Evolutionary conservation across 2,329 filamentous ascomycete genomes (phyloP), one percentile per base, ranked within the genome.

Genomic region (Calonectria ilicicola): DNA sequence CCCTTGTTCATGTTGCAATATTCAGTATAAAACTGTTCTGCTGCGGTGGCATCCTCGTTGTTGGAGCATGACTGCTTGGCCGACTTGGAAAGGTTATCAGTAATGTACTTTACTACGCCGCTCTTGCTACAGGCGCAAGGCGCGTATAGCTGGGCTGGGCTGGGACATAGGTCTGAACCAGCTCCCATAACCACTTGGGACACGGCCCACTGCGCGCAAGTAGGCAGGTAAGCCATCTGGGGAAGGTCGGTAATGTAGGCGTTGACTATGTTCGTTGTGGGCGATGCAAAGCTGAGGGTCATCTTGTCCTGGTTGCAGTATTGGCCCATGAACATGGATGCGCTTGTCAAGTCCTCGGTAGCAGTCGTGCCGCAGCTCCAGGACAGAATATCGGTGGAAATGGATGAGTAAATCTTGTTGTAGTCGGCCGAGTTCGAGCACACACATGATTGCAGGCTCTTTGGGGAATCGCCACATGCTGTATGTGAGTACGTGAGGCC

Each of bases 51-150:
- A 35, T 83, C 87, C 8, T 84, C 84, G 49, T 86, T 84, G 40
- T 87, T 86, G 3, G 84, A 83, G 78, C 89, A 91, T 1, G 81
- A 84, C 1, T 80, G 82, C 63, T 84, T 85, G 32, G 87, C 87
- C 5, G 82, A 83, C 0, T 81, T 82, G 70, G 84, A 86, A 70
- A 91, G 86, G 7, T 78, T 76, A 56, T 84, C 82, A 77, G 84
- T 88, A 32, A 87, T 82, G 8, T 79, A 74, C 7, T 82, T 78
- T 6, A 87, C 87, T 68, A 90, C 88, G 46, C 87, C 84, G 60
- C 87, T 85, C 78, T 90, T 90, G 51, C 78, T 80, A 79, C 89
- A 91, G 27, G 86, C 87, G 70, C 89, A 91, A 2, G 87, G 86
- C 2, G 88, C 88, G 26, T 88, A 83, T 35, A 85, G 78, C 32